Evolutionary conservation across 805 yeast species (phyloP).

Genomic region (Starmera quercuum): DNA sequence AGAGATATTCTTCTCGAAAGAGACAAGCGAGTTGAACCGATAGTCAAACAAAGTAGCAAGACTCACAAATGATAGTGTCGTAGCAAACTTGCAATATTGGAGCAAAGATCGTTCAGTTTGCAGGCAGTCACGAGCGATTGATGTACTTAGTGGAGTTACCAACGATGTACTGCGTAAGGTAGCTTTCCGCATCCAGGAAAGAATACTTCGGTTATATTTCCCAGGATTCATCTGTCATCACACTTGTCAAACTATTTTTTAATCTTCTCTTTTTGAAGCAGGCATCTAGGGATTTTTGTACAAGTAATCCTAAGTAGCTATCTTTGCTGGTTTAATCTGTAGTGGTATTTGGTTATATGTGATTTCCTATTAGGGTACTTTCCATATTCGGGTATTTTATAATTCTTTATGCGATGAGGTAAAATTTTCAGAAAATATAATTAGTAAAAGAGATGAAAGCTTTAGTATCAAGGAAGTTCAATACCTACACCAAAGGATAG

Average conservation of each 20-base stretch:
- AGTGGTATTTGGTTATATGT: no score
- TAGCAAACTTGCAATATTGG: constrained; percentile 15
- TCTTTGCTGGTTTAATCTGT: no score
- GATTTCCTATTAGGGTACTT: background rate
- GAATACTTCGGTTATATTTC: no score
- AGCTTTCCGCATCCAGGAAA: no score
- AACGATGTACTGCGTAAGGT: no score
- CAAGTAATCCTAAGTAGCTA: no score
- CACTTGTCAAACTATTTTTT: background rate
- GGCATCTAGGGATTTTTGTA: no score
- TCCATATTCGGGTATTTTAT: background rate
- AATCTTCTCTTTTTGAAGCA: no score
- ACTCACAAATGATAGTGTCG: constrained; percentile 10
- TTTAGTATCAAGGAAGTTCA: no score
- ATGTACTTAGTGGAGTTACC: constrained; percentile 8
- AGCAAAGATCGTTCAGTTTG: constrained; percentile 20
- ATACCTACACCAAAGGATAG: background rate
- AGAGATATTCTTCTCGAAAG: background rate
- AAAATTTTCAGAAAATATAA: background rate
- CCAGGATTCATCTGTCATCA: background rate
- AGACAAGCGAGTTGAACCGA: constrained; percentile 3
- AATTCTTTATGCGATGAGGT: background rate
- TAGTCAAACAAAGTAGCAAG: constrained; percentile 14
- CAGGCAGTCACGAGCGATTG: constrained; percentile 20
- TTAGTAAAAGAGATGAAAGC: background rate